Base-by-base conservation (phyloP, 1,284 basidiomycete genomes). In the Fomitiporia mediterranea region DNA sequence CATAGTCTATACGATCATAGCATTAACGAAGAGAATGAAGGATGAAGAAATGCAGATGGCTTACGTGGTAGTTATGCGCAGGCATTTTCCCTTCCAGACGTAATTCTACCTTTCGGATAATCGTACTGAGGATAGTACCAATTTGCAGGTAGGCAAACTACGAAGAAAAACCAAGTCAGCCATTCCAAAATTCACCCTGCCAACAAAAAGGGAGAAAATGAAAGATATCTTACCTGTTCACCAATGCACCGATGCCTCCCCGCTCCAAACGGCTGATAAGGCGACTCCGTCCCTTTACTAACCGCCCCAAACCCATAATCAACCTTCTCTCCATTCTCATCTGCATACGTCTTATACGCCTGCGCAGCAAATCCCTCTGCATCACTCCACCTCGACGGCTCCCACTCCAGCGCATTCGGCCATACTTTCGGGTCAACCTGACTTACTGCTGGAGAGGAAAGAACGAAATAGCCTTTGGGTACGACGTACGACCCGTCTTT, bases 281-380 rank as follows among this genome's bases (percentile, higher is more conserved):
- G 85, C 59, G 85, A 89, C 61, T 93, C 89, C 9, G 93, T 95
- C 49, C 93, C 93, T 72, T 95, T 96, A 71, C 87, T 91, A 43
- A 97, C 91, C 64, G 82, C 82, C 53, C 96, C 97, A 70, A 94
- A 99, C 0, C 96, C 97, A 66, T 90, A 99, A 72, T 99, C 96
- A 58, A 97, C 79, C 75, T 93, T 94, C 69, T 96, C 91, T 52
- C 88, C 90, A 30, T 72, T 73, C 62, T 82, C 83, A 64, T 91
- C 89, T 51, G 77, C 71, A 68, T 94, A 92, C 61, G 78, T 74
- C 66, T 83, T 83, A 64, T 84, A 82, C 25, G 92, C 91, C 64
- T 85, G 78, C 21, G 82, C 82, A 7, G 90, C 92, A 52, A 87
- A 79, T 65, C 89, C 85, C 54, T 84, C 80, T 52, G 82, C 78